phyloP scores from a whole-genome alignment of 139 green algal genomes.

The Picochlorum sp. region DNA sequence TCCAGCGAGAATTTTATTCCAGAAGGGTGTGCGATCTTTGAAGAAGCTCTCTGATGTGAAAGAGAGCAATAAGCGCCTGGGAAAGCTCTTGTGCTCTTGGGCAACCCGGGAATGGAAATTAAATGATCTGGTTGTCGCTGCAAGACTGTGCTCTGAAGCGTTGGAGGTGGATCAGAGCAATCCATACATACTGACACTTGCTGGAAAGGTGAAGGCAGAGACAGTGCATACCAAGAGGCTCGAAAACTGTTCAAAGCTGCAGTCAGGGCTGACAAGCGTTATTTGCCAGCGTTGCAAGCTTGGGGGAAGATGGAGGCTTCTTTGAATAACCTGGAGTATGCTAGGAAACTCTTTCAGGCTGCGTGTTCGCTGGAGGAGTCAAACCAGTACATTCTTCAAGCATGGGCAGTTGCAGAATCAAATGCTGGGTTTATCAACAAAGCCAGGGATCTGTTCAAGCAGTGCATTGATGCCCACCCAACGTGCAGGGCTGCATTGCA shows the following conservation, averaged over 20 bases:
- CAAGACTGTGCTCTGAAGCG: constrained; percentile 14
- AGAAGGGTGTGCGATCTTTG: constrained; percentile 12
- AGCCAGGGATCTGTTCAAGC: constrained; percentile 25
- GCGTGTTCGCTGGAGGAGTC: constrained; percentile 36
- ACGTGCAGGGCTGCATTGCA: constrained; percentile 22
- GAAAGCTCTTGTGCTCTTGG: constrained; percentile 39
- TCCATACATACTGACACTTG: constrained; percentile 20
- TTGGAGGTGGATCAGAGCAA: constrained; percentile 39
- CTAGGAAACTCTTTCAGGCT: constrained; percentile 39
- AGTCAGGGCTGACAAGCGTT: not conserved
- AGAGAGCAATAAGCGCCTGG: constrained; percentile 21
- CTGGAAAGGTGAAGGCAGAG: constrained; percentile 23
- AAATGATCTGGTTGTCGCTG: constrained; percentile 10
- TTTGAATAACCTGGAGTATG: constrained; percentile 25
- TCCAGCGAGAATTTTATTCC: constrained; percentile 42
- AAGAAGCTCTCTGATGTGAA: constrained; percentile 19
- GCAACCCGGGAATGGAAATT: constrained; percentile 31
- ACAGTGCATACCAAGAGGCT: constrained; percentile 14
- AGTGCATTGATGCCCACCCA: constrained; percentile 18
- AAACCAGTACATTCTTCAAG: constrained; percentile 48
- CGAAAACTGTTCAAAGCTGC: constrained; percentile 21
- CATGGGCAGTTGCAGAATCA: constrained; percentile 41
- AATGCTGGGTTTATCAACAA: not conserved
- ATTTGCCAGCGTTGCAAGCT: constrained; percentile 37
- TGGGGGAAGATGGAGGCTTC: constrained; percentile 42